Conservation (phyloP, 2,329 filamentous ascomycete species). For the Blumeria hordei region DNA sequence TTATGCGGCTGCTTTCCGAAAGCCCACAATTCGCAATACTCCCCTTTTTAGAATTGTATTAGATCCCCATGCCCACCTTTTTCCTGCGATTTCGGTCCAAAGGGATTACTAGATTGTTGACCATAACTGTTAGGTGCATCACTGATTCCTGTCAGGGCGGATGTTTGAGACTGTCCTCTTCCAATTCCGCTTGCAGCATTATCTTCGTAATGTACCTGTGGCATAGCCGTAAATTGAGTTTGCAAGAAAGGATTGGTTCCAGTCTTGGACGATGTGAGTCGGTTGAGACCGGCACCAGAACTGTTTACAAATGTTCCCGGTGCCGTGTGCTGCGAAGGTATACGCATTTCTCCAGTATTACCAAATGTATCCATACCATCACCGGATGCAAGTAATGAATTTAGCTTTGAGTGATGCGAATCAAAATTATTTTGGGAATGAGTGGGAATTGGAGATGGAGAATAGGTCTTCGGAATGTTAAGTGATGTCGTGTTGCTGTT, state of each 20-base stretch:
- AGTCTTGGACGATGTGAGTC: constrained; percentile 31
- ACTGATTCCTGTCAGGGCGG: constrained; percentile 31
- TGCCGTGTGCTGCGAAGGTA: constrained; percentile 87
- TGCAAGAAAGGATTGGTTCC: constrained; percentile 79
- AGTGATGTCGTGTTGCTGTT: constrained; percentile 17
- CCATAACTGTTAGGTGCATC: constrained; percentile 25
- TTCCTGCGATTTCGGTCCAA: constrained; percentile 26
- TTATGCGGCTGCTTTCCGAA: too few species aligned
- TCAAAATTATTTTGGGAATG: constrained; percentile 22
- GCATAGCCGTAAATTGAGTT: constrained; percentile 61
- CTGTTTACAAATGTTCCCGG: constrained; percentile 94
- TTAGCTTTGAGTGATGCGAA: constrained; percentile 52
- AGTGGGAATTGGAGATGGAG: constrained; percentile 17
- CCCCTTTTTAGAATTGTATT: constrained; percentile 12
- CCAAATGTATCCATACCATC: constrained; percentile 95
- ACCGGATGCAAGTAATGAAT: constrained; percentile 60
- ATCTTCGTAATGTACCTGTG: constrained; percentile 27
- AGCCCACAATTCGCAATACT: too few species aligned
- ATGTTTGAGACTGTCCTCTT: constrained; percentile 19
- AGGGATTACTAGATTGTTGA: constrained; percentile 24
- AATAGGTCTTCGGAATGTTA: constrained; percentile 26
- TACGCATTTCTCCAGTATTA: constrained; percentile 86
- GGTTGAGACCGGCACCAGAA: constrained; percentile 55
- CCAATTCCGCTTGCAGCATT: constrained; percentile 13
- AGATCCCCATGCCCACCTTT: constrained; percentile 18